These are phyloP conservation scores for Diaporthe humulicola DNA, from an alignment of 2,329 filamentous ascomycete species.

Conservation along the genomic window DNA sequence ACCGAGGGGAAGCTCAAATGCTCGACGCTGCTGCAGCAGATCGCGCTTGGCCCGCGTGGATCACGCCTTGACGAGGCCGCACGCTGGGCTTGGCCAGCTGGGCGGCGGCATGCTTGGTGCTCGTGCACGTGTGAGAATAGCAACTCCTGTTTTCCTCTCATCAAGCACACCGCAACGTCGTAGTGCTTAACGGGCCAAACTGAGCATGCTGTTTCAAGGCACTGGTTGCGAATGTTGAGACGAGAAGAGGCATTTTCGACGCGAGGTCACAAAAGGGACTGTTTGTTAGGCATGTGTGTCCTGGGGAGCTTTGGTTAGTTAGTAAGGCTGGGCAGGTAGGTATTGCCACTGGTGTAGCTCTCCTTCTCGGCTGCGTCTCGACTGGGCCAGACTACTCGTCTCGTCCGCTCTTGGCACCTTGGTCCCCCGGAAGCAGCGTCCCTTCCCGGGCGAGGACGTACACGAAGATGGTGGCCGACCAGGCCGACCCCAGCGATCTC, in stretches of 20 bases:
- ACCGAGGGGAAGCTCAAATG: conserved; percentile 6
- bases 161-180: not conserved
- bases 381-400: not conserved
- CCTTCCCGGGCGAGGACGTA: not conserved
- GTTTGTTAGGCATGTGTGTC: not conserved
- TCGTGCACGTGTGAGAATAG: conserved; percentile 4
- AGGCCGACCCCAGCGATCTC: not conserved
- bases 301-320: not conserved
- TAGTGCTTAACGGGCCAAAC: not conserved
- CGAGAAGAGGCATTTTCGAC: not conserved
- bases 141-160: not conserved
- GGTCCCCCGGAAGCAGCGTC: not conserved
- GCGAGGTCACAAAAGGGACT: not conserved
- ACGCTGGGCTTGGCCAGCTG: conserved; percentile 13
- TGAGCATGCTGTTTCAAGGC: not conserved
- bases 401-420: conserved; percentile 9
- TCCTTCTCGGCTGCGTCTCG: not conserved
- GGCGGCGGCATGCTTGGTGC: not conserved
- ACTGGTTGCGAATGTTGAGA: not conserved
- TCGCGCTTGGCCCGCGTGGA: conserved; percentile 18
- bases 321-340: not conserved
- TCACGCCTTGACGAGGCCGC: conserved; percentile 11
- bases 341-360: not conserved
- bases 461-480: not conserved
- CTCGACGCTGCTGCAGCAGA: conserved; percentile 23